These are phyloP conservation scores for Pyropia haitanensis DNA, from an alignment of 23 red algal species.

Conservation along the genomic window DNA sequence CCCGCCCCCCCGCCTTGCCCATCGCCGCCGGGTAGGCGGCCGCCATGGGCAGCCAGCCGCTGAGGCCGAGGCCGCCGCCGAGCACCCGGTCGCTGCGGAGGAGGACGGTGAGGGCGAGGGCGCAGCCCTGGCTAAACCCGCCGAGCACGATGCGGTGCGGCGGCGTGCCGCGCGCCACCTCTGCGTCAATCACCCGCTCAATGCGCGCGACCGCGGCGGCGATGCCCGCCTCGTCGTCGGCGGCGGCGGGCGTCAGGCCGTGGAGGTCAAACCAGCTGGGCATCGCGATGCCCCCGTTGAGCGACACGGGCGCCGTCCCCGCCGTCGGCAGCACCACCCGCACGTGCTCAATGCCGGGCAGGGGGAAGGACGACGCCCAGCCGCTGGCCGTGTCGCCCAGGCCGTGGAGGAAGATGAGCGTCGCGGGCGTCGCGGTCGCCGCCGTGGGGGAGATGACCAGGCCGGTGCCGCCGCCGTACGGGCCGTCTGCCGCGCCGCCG, in stretches of 20 bases:
- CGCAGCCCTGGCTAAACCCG: slow-evolving; percentile 92
- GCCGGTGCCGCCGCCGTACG: slow-evolving; percentile 39
- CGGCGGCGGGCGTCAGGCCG: slow-evolving; percentile 31
- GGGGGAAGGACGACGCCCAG: slow-evolving; percentile 60
- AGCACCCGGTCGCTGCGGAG: slow-evolving; percentile 32
- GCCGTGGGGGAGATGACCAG: slow-evolving; percentile 13
- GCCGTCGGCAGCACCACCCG: slow-evolving; percentile 68
- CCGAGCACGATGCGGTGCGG: slow-evolving; percentile 64
- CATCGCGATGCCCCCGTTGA: slow-evolving; percentile 55
- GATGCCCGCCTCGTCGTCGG: slow-evolving; percentile 60
- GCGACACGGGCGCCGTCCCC: slow-evolving; percentile 22
- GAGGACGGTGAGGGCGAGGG: slow-evolving; percentile 61
- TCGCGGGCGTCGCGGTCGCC: slow-evolving; percentile 15
- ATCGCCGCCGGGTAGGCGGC: slow-evolving; percentile 23
- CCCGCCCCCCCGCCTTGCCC: background rate
- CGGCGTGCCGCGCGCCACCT: slow-evolving; percentile 52
- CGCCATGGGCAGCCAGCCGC: slow-evolving; percentile 70
- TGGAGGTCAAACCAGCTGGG: slow-evolving; percentile 70
- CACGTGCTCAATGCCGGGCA: slow-evolving; percentile 19
- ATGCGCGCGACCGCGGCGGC: slow-evolving; percentile 33
- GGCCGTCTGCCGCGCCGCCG: too few relatives aligned
- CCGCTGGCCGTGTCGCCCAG: slow-evolving; percentile 74
- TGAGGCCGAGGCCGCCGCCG: slow-evolving; percentile 63
- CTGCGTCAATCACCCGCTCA: slow-evolving; percentile 42
- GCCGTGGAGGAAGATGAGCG: slow-evolving; percentile 72